A percentile compares a stretch with the other conserved stretches of the same genome.
Evolutionary conservation across 495 filamentous ascomycete species (phyloP).

Genomic region (Cercophora scortea): DNA sequence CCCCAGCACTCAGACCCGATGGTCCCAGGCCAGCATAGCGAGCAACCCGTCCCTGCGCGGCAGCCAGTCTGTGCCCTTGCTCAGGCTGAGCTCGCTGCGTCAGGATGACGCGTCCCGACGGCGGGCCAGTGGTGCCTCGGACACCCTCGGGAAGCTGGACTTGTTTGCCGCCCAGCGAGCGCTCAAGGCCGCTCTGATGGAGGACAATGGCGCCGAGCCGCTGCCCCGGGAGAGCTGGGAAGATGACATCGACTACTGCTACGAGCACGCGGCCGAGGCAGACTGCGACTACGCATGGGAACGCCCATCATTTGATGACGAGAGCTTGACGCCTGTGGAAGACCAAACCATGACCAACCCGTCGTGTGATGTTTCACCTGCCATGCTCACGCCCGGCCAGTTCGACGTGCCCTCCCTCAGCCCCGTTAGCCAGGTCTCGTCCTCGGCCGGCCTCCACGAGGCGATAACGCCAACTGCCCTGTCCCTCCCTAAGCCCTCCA

Average conservation of each 20-base stretch:
- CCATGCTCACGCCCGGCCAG: constrained; percentile 31
- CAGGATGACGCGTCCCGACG: constrained; percentile 22
- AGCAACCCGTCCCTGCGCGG: constrained; percentile 39
- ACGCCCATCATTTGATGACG: constrained; percentile 38
- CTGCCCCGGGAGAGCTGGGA: constrained; percentile 62
- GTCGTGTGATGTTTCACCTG: constrained; percentile 21
- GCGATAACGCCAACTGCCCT: constrained; percentile 31
- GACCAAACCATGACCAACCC: constrained; percentile 14
- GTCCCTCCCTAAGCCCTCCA: constrained; percentile 24
- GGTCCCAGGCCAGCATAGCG: constrained; percentile 28
- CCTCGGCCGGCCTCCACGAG: constrained; percentile 23
- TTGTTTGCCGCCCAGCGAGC: constrained; percentile 26
- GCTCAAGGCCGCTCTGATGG: constrained; percentile 17
- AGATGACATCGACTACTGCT: constrained; percentile 90
- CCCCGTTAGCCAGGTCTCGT: constrained; percentile 33
- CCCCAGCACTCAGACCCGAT: constrained; percentile 11
- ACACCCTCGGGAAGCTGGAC: constrained; percentile 34
- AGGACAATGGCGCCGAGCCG: constrained; percentile 34
- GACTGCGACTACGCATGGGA: constrained; percentile 88
- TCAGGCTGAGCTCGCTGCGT: constrained; percentile 27
- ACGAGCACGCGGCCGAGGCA: constrained; percentile 83
- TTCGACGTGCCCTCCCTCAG: constrained; percentile 41
- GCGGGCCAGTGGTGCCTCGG: constrained; percentile 35
- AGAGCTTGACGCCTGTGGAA: constrained; percentile 17
- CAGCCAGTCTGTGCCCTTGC: constrained; percentile 39